Conservation (phyloP, 805 yeast species). For the Saccharomyces mikatae region DNA sequence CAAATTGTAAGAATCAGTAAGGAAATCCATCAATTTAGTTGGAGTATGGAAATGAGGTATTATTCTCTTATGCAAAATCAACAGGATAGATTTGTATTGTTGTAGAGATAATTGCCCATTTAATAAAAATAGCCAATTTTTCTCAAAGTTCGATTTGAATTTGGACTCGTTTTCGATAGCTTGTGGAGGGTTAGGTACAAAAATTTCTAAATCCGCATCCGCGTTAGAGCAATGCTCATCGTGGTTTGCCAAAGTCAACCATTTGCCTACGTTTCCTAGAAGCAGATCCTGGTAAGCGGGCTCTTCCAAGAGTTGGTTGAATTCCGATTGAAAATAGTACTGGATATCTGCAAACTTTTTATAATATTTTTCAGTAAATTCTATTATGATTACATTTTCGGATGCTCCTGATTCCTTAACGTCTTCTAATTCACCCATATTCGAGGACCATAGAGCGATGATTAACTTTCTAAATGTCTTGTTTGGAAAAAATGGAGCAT, state of each 20-base stretch:
- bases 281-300: constrained; percentile 9
- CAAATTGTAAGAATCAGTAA: constrained; percentile 73
- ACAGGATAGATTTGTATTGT: constrained; percentile 64
- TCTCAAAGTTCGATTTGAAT: constrained; percentile 63
- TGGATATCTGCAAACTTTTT: constrained; percentile 66
- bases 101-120: constrained; percentile 37
- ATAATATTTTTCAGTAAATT: constrained; percentile 51
- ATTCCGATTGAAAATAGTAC: constrained; percentile 56
- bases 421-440: constrained; percentile 28
- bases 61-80: constrained; percentile 72
- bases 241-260: constrained; percentile 33
- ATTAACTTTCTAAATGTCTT: constrained; percentile 40
- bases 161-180: constrained; percentile 33
- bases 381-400: constrained; percentile 42
- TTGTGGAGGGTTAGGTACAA: constrained; percentile 41
- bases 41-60: constrained; percentile 78
- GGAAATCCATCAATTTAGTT: constrained; percentile 81
- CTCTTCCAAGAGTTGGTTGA: constrained; percentile 27
- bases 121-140: constrained; percentile 53
- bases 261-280: constrained; percentile 29
- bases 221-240: constrained; percentile 29
- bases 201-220: constrained; percentile 31
- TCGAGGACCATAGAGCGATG: constrained; percentile 31
- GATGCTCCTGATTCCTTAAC: constrained; percentile 36
- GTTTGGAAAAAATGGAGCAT: constrained; percentile 58